These are phyloP conservation scores for Saprolegnia parasitica DNA, from an alignment of 352 stramenopile genomes.

Conservation along the genomic window DNA sequence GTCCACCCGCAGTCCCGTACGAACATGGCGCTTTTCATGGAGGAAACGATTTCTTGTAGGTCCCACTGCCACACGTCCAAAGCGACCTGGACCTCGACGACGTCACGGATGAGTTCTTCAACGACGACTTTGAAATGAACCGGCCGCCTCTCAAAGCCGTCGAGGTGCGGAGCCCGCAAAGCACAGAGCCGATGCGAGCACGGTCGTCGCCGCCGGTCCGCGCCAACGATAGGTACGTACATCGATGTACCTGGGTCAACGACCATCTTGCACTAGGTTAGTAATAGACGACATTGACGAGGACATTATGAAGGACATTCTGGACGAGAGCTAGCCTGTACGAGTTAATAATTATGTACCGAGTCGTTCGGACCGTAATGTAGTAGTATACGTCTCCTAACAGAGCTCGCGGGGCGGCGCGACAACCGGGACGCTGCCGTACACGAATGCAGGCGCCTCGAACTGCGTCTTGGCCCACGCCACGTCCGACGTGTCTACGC, in stretches of 20 bases:
- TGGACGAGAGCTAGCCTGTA: background rate
- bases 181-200: background rate
- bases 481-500: conserved; percentile 6
- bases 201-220: background rate
- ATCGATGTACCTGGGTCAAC: no score
- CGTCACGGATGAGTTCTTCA: conserved; percentile 11
- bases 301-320: conserved; percentile 18
- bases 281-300: conserved; percentile 19
- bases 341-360: background rate
- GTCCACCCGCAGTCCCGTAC: background rate
- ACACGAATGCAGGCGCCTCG: conserved; percentile 17
- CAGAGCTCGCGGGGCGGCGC: conserved; percentile 17
- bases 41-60: no score
- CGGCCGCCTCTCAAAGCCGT: background rate
- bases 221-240: background rate
- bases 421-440: conserved; percentile 21
- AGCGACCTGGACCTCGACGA: conserved; percentile 8
- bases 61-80: background rate
- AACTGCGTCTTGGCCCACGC: conserved; percentile 19
- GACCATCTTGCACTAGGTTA: no score
- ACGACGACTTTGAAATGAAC: background rate
- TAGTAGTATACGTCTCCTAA: no score
- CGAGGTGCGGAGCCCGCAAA: background rate
- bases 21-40: no score
- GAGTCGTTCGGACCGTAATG: background rate